Conservation (phyloP, 208 protist species). For the Crithidia bombi region DNA sequence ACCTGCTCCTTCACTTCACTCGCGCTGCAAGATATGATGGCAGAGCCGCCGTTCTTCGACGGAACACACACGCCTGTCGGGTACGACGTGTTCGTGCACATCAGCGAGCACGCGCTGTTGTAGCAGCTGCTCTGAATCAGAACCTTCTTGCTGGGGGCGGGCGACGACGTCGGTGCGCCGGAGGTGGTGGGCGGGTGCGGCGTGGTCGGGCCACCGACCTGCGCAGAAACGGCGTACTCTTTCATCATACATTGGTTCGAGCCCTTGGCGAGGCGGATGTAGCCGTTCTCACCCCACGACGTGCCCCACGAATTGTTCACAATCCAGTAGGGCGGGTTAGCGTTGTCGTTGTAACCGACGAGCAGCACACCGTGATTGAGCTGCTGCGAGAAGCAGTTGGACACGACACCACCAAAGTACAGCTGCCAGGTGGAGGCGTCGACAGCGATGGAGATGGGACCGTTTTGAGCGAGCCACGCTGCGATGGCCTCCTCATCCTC, state of each 20-base stretch:
- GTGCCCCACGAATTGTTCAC: constrained; percentile 92
- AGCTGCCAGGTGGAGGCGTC: constrained; percentile 85
- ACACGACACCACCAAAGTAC: constrained; percentile 84
- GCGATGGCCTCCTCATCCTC: constrained; percentile 80
- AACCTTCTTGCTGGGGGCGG: constrained; percentile 8
- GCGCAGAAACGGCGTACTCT: constrained; percentile 61
- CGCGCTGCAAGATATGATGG: constrained; percentile 45
- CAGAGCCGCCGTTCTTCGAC: constrained; percentile 38
- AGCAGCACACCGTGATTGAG: constrained; percentile 93
- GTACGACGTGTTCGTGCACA: constrained; percentile 47
- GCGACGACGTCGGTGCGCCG: constrained; percentile 17
- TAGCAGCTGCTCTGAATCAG: constrained; percentile 52
- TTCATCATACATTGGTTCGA: constrained; percentile 83
- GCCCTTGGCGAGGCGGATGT: constrained; percentile 88
- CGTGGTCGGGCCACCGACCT: constrained; percentile 30
- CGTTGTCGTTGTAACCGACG: constrained; percentile 81
- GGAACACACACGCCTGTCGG: constrained; percentile 44
- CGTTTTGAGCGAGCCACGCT: constrained; percentile 67
- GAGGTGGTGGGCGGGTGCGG: constrained; percentile 27
- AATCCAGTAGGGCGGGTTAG: constrained; percentile 83
- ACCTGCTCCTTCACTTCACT: constrained; percentile 34
- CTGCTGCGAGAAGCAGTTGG: constrained; percentile 57
- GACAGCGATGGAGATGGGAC: constrained; percentile 92
- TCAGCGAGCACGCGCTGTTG: constrained; percentile 38
- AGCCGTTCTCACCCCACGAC: constrained; percentile 89